Evolutionary conservation across 352 stramenopile species (phyloP).

Genomic region (Phytophthora kernoviae): DNA sequence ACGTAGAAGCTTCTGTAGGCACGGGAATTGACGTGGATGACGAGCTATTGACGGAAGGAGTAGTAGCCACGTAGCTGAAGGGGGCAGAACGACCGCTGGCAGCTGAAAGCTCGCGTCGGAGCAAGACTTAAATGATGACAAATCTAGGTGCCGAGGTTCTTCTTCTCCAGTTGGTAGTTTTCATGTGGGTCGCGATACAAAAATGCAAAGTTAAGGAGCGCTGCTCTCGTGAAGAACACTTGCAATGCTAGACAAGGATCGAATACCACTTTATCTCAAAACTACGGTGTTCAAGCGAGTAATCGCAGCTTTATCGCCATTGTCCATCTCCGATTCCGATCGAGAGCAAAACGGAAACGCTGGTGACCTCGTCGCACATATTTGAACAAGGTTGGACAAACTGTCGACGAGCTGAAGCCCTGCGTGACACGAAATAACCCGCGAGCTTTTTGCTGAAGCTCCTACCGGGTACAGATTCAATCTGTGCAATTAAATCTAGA

Average conservation of each 20-base stretch:
- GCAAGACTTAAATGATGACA: too few relatives aligned
- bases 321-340: not conserved
- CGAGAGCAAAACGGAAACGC: not conserved
- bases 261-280: not conserved
- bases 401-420: too few relatives aligned
- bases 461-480: too few relatives aligned
- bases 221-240: too few relatives aligned
- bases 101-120: conserved; percentile 38
- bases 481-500: not conserved
- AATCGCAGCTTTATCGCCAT: too few relatives aligned
- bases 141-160: too few relatives aligned
- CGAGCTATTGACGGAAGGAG: conserved; percentile 10
- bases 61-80: conserved; percentile 4
- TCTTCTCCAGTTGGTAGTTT: too few relatives aligned
- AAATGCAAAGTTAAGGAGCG: too few relatives aligned
- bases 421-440: conserved; percentile 16
- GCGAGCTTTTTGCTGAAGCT: too few relatives aligned
- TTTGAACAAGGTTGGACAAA: not conserved
- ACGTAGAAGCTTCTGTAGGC: conserved; percentile 3
- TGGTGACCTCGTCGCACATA: not conserved
- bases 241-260: too few relatives aligned
- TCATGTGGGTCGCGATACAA: too few relatives aligned
- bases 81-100: conserved; percentile 18
- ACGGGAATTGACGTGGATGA: conserved; percentile 8
- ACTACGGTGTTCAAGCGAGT: too few relatives aligned